These are phyloP conservation scores for Monosporozyma unispora DNA, from an alignment of 805 yeast genomes.

Conservation along the genomic window DNA sequence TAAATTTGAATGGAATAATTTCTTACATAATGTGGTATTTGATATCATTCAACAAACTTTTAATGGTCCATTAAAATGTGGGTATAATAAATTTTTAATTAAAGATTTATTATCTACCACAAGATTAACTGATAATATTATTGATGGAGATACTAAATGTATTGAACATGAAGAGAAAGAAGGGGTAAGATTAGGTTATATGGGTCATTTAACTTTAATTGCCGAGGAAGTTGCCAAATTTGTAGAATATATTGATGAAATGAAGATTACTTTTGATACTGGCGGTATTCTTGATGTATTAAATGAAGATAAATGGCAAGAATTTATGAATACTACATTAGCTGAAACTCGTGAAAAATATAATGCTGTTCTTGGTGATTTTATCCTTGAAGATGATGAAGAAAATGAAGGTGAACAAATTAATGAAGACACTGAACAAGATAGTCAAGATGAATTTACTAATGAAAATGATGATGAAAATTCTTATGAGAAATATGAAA, in stretches of 20 bases:
- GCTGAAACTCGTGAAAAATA: slow-evolving; percentile 89
- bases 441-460: slow-evolving; percentile 64
- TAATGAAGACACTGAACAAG: slow-evolving; percentile 39
- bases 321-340: slow-evolving; percentile 71
- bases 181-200: slow-evolving; percentile 77
- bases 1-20: slow-evolving; percentile 71
- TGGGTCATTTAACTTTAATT: slow-evolving; percentile 89
- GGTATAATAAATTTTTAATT: slow-evolving; percentile 55
- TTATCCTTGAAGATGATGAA: slow-evolving; percentile 32
- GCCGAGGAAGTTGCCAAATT: slow-evolving; percentile 96
- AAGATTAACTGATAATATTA: slow-evolving; percentile 51
- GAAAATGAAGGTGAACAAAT: slow-evolving; percentile 7
- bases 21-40: slow-evolving; percentile 75
- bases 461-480: slow-evolving; percentile 15
- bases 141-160: slow-evolving; percentile 53
- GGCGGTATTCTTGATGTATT: slow-evolving; percentile 19
- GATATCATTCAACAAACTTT: slow-evolving; percentile 74
- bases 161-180: slow-evolving; percentile 49
- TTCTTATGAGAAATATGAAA: slow-evolving; percentile 7
- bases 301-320: slow-evolving; percentile 48
- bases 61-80: slow-evolving; percentile 62
- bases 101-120: slow-evolving; percentile 53
- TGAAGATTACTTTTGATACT: slow-evolving; percentile 23
- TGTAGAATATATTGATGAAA: slow-evolving; percentile 36
- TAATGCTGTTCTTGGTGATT: slow-evolving; percentile 84